Conservation (phyloP, 2,329 filamentous ascomycete species). For the Cercospora citrullina region DNA sequence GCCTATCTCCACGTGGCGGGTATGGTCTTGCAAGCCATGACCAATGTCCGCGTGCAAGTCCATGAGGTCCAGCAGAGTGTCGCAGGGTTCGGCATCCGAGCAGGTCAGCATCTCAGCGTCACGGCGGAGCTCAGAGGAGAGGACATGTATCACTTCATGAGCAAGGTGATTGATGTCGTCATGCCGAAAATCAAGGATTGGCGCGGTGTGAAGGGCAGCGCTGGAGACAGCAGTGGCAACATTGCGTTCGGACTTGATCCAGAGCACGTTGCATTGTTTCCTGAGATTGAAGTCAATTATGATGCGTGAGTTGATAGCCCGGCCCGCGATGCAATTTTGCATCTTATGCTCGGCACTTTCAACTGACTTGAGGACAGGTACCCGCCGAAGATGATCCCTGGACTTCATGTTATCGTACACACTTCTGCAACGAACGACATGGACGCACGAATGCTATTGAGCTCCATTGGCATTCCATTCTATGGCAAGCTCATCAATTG, state of each 20-base stretch:
- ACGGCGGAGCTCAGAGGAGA: conserved; percentile 78
- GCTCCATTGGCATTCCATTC: conserved; percentile 75
- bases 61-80: conserved; percentile 71
- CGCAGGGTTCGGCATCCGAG: conserved; percentile 70
- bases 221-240: conserved; percentile 87
- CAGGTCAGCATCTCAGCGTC: conserved; percentile 70
- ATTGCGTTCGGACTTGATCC: conserved; percentile 76
- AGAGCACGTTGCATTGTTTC: conserved; percentile 78
- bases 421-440: conserved; percentile 82
- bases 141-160: conserved; percentile 84
- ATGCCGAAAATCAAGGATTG: conserved; percentile 96
- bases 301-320: conserved; percentile 65
- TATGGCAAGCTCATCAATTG: conserved; percentile 68
- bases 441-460: conserved; percentile 75
- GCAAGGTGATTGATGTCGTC: conserved; percentile 86
- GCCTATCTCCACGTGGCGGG: conserved; percentile 78
- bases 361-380: conserved; percentile 53
- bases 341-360: conserved; percentile 3
- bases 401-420: conserved; percentile 78
- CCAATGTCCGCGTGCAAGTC: conserved; percentile 69
- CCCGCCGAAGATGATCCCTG: conserved; percentile 74
- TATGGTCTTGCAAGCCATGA: conserved; percentile 82
- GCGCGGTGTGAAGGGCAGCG: conserved; percentile 72
- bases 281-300: conserved; percentile 92
- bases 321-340: not conserved